Evolutionary conservation across 805 yeast genomes (phyloP), one percentile per base, ranked within the genome.

Genomic region (Komagataella mondaviorum): DNA sequence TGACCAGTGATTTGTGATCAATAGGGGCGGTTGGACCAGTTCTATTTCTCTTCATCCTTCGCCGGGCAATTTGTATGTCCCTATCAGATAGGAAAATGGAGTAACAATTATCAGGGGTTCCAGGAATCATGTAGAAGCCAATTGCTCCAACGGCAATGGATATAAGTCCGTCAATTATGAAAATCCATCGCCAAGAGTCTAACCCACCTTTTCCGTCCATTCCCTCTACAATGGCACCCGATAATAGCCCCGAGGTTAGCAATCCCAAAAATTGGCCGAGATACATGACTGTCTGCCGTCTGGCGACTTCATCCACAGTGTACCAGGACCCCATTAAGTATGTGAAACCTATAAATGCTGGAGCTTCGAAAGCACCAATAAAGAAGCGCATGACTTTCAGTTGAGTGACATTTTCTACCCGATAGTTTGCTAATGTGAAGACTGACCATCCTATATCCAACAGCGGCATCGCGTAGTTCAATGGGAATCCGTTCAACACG

Each of bases 381-480:
- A 73, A 55, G 53, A 71, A 72, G 49, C 93, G 67, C 46, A 81
- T 64, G 1, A 77, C 88, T 61, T 78, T 76, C 44, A 86, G 65
- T 43, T 77, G 78, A 2, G 68, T 65, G 14, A 76, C 75, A 7
- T 68, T 71, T 23, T 72, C 66, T 10, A 78, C 79, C 55, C 70
- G 71, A 58, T 72, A 81, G 47, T 77, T 69, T 12, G 75, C 72
- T 45, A 83, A 68, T 2, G 89, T 83, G 52, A 83, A 72, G 51
- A 83, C 65, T 1, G 87, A 76, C 90, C 89, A 85, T 30, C 77
- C 69, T 44, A 83, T 57, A 60, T 85, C 93, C 63, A 77, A 70
- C 2, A 68, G 53, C 1, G 84, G 83, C 46, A 78, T 61, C 7
- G 73, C 65, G 63, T 70, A 68, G 65, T 76, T 78, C 52, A 83